Evolutionary conservation across 331 rosid genomes (phyloP), one percentile per base, ranked within the genome.

Genomic region (Malus hybrid): DNA sequence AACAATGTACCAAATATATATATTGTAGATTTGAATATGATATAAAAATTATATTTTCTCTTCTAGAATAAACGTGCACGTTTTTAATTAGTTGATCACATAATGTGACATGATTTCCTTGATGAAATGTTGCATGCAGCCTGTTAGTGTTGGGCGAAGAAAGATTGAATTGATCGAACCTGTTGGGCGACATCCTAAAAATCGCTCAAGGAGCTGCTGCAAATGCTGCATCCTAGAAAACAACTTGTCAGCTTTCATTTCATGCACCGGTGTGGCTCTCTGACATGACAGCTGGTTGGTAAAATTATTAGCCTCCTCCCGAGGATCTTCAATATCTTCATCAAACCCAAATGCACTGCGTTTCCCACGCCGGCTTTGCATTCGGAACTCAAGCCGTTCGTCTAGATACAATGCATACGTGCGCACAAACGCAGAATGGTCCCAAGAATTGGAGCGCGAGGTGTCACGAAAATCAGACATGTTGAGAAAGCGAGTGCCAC

Each of bases 141-240:
- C 16, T 13, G 64, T 58, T 52, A 52, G 57, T 5, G 57, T 52
- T 52, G 20, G 57, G 57, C 3, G 20, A 52, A 3, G 57, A 52
- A 52, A 52, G 4, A 6, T 26, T 6, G 10, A 62, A 30, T 30
- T 34, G 42, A 30, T 64, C 24, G n/a, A 75, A 93, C 99, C 99
- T 92, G 97, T 89, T 36, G 99, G 99, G 20, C 96, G 99, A 81
- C 96, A 89, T 52, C 96, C 99, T 68, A 92, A 70, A 75, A 95
- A 89, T 18, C 97, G 93, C 63, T 90, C 97, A 30, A 95, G 96
- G 61, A 95, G 88, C 79, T 89, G 86, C 22, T 89, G 97, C 84
- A 92, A 77, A 79, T 92, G 99, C 46, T 90, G 97, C 84, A 84
- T 83, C 82, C 83, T 87, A 4, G 96, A 86, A 72, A 89, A 92